Evolutionary conservation across 78 protist genomes (phyloP).

Genomic region (Trichosphaerium sp.): DNA sequence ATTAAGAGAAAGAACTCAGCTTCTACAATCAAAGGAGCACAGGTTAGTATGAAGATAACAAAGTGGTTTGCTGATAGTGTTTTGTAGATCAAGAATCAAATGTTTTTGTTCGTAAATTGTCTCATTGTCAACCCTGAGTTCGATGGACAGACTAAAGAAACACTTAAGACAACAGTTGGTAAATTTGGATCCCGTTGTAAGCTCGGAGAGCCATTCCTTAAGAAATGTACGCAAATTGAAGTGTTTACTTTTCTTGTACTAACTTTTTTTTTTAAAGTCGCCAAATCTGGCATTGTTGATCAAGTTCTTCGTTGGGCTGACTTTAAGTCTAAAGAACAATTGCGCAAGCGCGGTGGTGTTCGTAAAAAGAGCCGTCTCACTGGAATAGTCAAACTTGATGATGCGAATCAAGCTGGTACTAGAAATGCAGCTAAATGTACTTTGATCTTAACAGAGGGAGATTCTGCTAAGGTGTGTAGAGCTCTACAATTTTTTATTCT

Average conservation of each 20-base stretch:
- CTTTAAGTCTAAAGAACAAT: conserved; percentile 43
- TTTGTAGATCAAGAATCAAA: conserved; percentile 61
- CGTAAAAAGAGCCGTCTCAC: conserved; percentile 9
- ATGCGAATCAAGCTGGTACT: conserved; percentile 93
- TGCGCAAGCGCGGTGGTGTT: conserved; percentile 3
- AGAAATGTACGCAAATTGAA: conserved; percentile 1
- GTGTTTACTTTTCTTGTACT: not conserved
- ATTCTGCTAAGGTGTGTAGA: conserved; percentile 84
- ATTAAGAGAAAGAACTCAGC: conserved; percentile 38
- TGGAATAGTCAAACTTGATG: conserved; percentile 87
- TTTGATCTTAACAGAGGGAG: conserved; percentile 97
- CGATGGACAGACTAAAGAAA: conserved; percentile 93
- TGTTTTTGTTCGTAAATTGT: conserved; percentile 83
- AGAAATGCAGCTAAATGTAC: conserved; percentile 78
- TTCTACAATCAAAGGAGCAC: conserved; percentile 46
- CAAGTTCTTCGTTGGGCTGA: conserved; percentile 43
- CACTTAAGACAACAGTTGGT: conserved; percentile 46
- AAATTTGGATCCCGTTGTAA: conserved; percentile 77
- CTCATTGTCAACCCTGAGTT: conserved; percentile 96
- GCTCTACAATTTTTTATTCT: not conserved
- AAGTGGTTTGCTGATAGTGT: conserved; percentile 45
- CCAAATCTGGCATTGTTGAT: conserved; percentile 62
- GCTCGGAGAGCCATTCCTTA: conserved; percentile 51
- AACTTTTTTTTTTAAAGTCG: conserved; percentile 1
- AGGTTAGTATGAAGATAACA: too few species aligned